phyloP scores from a whole-genome alignment of 495 filamentous ascomycete species.

The Xylaria scruposa region DNA sequence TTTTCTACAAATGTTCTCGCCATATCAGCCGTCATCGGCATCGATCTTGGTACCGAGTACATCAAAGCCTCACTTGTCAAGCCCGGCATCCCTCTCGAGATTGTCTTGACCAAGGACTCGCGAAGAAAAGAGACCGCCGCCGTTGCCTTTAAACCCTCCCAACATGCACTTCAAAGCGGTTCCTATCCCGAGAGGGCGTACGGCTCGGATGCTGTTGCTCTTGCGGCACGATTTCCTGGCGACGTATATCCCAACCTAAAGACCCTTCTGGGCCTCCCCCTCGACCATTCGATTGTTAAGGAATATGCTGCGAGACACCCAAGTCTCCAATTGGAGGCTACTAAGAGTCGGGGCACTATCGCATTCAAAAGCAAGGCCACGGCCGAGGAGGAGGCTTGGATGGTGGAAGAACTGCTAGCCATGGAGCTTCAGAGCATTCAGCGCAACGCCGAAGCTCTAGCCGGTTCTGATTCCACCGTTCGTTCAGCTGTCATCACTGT shows the following conservation, averaged over 20 bases:
- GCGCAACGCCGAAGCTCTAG: conserved; percentile 82
- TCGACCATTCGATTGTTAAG: conserved; percentile 65
- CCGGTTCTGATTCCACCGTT: conserved; percentile 76
- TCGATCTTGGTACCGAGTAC: conserved; percentile 96
- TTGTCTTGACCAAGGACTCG: conserved; percentile 98
- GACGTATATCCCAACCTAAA: conserved; percentile 96
- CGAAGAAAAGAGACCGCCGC: conserved; percentile 93
- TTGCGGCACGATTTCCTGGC: conserved; percentile 85
- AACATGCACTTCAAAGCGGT: conserved; percentile 61
- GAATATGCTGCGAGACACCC: conserved; percentile 77
- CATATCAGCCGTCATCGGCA: conserved; percentile 78
- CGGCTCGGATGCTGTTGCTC: conserved; percentile 86
- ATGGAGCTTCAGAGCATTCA: conserved; percentile 94
- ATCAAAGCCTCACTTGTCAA: conserved; percentile 97
- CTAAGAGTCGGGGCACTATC: conserved; percentile 70
- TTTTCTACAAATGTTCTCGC: conserved; percentile 59
- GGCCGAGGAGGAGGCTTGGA: conserved; percentile 71
- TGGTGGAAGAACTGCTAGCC: conserved; percentile 91
- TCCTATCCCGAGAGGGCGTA: conserved; percentile 88
- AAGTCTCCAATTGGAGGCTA: conserved; percentile 62
- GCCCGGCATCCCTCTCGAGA: conserved; percentile 96
- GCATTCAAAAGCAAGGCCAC: conserved; percentile 74
- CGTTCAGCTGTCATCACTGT: conserved; percentile 87
- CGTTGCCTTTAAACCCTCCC: conserved; percentile 88
- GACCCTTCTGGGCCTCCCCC: conserved; percentile 75